These are phyloP conservation scores for Bryum argenteum DNA, from an alignment of 225 moss, liverwort and hornwort species.

Conservation along the genomic window DNA sequence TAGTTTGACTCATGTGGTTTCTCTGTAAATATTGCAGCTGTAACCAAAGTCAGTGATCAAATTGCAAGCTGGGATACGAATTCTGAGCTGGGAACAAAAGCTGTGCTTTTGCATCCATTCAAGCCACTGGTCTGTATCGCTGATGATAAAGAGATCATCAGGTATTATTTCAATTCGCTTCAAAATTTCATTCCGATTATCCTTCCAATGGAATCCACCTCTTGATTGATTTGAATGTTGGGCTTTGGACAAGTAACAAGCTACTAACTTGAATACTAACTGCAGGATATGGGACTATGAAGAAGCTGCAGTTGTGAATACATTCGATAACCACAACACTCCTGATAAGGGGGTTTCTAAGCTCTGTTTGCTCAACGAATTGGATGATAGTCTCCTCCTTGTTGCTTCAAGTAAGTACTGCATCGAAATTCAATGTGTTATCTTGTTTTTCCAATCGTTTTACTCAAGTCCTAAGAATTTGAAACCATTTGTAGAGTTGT, in stretches of 20 bases:
- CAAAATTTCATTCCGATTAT: conserved; percentile 2
- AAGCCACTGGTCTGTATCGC: conserved; percentile 82
- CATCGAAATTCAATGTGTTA: conserved; percentile 14
- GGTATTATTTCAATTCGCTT: conserved; percentile 44
- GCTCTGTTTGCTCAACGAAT: conserved; percentile 90
- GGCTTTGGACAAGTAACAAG: not conserved
- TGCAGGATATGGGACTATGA: conserved; percentile 93
- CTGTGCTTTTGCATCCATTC: conserved; percentile 87
- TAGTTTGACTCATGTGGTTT: conserved; percentile 22
- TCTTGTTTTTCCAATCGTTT: conserved; percentile 5
- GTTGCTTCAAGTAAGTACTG: conserved; percentile 85
- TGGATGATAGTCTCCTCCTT: conserved; percentile 88
- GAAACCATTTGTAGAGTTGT: no score
- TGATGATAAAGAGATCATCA: conserved; percentile 91
- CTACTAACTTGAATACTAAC: conserved; percentile 26
- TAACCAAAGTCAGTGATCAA: conserved; percentile 78
- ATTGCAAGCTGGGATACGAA: conserved; percentile 77
- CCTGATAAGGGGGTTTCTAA: conserved; percentile 97
- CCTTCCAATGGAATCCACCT: not conserved
- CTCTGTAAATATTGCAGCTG: conserved; percentile 48
- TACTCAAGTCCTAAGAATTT: not conserved
- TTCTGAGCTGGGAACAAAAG: conserved; percentile 85
- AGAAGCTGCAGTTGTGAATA: conserved; percentile 70
- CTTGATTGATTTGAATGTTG: not conserved
- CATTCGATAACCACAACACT: conserved; percentile 88